Base-by-base conservation (phyloP, 2,329 filamentous ascomycete genomes). In the Pseudogymnoascus sp. region DNA sequence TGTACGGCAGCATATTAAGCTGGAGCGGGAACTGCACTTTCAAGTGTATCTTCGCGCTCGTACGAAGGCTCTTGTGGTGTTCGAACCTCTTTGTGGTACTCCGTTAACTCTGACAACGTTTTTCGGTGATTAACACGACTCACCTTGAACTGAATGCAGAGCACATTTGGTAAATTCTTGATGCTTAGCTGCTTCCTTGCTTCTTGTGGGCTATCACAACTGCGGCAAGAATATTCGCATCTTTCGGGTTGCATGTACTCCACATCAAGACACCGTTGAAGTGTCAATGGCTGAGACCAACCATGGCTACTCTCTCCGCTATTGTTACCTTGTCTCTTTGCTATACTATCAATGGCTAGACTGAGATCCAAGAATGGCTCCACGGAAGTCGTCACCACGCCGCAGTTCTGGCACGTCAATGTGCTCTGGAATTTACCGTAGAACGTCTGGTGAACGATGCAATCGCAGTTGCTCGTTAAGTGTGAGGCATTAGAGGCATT, bases 111-210 rank as follows among this genome's bases (percentile, higher is more conserved):
- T 9, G 14, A 25, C 20, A 33, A 18, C 14, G 14, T 47, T 33
- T 14, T 25, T 30, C n/a, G 28, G 33, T 9, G 22, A 28, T 35
- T 43, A 57, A 25, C 12, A 14, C 41, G 9, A 68, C 75, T 63
- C 73, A 91, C 90, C 82, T 97, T 97, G 38, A 97, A 81, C 70
- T 97, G 93, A 70, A 97, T 90, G 30, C 91, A 91, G 22, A 97
- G 76, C 6, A 96, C 91, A 38, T 94, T 93, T 0, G 93, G 93
- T 35, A 97, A 75, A 63, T 87, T 84, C 71, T 91, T 91, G 65
- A 97, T 89, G 66, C 85, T 89, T 60, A 95, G 82, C 68, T 94
- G 88, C 71, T 96, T 90, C 60, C 86, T 87, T 1, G 91, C 91
- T 69, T 91, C 88, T 71, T 92, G 88, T 28, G 83, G 86, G 38